phyloP scores from a whole-genome alignment of 2,329 filamentous ascomycete genomes.

The Sclerotinia borealis region DNA sequence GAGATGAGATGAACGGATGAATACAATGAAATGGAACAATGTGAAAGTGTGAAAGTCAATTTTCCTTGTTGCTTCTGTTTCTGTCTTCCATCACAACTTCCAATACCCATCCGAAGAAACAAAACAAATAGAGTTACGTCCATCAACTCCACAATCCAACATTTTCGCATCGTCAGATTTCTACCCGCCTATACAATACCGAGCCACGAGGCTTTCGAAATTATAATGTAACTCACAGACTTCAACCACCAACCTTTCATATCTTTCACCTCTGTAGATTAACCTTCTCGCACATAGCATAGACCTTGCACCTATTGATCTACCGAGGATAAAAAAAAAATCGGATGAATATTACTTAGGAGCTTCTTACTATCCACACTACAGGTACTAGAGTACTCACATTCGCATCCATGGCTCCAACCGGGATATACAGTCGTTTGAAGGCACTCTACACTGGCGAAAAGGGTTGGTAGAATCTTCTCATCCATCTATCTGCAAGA shows the following conservation, averaged over 20 bases:
- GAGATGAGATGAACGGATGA: neutral
- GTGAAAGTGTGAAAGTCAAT: neutral
- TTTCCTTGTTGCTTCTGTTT: neutral
- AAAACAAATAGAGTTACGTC: neutral
- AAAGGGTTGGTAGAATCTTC: conserved; percentile 22
- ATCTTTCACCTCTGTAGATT: neutral
- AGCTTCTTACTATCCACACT: neutral
- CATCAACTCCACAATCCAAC: neutral
- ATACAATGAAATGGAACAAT: conserved; percentile 3
- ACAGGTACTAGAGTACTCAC: neutral
- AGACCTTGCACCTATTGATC: neutral
- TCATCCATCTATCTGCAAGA: neutral
- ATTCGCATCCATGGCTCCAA: conserved; percentile 25
- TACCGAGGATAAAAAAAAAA: neutral
- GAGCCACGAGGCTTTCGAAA: neutral
- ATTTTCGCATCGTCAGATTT: neutral
- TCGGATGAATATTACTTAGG: neutral
- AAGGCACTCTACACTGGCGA: conserved; percentile 24
- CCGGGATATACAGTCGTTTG: conserved; percentile 22
- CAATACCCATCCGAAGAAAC: neutral
- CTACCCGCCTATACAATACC: neutral
- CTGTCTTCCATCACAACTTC: no score
- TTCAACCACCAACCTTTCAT: neutral
- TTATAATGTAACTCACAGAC: neutral
- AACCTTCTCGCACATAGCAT: neutral